These are phyloP conservation scores for Zizania latifolia DNA, from an alignment of 176 grass and related monocot genomes.

Conservation along the genomic window DNA sequence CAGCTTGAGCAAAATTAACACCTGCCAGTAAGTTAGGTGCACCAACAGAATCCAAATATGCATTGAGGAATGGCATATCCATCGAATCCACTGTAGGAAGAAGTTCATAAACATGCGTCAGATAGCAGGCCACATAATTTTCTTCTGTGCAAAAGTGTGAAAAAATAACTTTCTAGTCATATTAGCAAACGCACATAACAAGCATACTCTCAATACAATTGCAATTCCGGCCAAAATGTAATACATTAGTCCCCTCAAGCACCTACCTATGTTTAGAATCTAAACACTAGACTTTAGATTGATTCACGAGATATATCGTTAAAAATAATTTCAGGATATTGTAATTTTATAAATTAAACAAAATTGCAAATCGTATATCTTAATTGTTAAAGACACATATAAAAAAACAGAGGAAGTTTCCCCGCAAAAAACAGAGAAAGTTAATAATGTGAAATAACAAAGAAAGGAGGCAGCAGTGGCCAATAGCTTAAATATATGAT, in stretches of 20 bases:
- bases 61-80: conserved; percentile 74
- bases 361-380: not conserved
- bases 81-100: conserved; percentile 71
- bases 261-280: not conserved
- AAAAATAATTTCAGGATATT: not conserved
- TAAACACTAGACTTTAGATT: not conserved
- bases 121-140: not conserved
- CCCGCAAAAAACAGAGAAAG: not conserved
- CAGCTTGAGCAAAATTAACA: conserved; percentile 93
- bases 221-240: not conserved
- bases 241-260: not conserved
- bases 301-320: not conserved
- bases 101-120: conserved; percentile 10
- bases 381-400: not conserved
- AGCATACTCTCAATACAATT: not conserved
- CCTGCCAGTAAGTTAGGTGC: conserved; percentile 69
- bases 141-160: not conserved
- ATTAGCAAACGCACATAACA: not conserved
- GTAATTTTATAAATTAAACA: not conserved
- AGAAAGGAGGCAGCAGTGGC: not conserved
- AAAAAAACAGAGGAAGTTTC: not conserved
- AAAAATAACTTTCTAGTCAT: not conserved
- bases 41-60: conserved; percentile 84
- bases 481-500: not conserved
- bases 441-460: not conserved